Conservation (phyloP, 2,329 filamentous ascomycete species). For the Nemania sp. region DNA sequence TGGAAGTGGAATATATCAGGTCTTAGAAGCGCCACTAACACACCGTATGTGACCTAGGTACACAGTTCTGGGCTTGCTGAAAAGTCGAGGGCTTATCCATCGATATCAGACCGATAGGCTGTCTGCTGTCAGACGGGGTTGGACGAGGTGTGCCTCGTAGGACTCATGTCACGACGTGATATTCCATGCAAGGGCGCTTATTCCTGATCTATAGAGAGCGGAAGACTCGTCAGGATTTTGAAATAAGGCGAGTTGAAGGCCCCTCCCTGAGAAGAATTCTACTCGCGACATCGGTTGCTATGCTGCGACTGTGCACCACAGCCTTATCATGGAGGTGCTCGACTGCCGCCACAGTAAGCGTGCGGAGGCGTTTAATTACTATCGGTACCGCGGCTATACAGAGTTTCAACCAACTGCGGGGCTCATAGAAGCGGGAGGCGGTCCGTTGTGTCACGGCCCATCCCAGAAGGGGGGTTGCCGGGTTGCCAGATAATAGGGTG, state of each 20-base stretch:
- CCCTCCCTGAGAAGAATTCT: neutral
- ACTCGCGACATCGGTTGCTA: neutral
- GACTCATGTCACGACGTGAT: neutral
- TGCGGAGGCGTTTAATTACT: no score
- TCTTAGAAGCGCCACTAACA: neutral
- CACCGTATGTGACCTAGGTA: neutral
- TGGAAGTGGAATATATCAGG: neutral
- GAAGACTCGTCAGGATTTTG: neutral
- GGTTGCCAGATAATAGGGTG: neutral
- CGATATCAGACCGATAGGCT: neutral
- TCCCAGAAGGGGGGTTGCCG: neutral
- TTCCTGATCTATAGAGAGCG: neutral
- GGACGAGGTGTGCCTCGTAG: neutral
- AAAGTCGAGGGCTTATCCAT: neutral
- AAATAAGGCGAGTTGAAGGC: neutral
- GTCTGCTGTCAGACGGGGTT: neutral
- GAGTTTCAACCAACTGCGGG: neutral
- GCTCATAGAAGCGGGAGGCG: conserved; percentile 2
- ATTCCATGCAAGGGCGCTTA: neutral
- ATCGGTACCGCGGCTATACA: conserved; percentile 2
- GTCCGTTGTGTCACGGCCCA: neutral
- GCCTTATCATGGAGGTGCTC: no score
- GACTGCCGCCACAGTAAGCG: no score
- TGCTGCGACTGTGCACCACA: no score
- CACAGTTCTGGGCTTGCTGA: neutral